These are phyloP conservation scores for Aspergillus costaricaensis DNA, from an alignment of 2,329 filamentous ascomycete species.

Conservation along the genomic window DNA sequence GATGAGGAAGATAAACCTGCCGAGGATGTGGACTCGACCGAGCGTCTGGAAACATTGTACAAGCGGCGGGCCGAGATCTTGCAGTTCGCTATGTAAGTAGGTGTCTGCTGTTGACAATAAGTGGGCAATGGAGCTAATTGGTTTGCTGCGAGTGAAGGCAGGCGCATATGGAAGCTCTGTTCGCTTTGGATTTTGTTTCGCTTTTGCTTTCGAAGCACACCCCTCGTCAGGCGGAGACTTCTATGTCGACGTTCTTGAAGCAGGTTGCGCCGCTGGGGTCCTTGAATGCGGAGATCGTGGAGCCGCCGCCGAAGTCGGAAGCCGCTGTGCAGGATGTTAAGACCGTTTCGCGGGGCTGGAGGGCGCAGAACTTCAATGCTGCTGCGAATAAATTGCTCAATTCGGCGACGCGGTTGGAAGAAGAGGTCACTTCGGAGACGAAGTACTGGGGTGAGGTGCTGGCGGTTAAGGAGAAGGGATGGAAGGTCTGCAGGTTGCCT, in stretches of 20 bases:
- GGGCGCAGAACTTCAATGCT: slow-evolving; percentile 73
- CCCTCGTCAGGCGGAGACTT: slow-evolving; percentile 68
- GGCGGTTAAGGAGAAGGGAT: slow-evolving; percentile 77
- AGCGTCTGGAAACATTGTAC: slow-evolving; percentile 45
- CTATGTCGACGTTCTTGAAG: slow-evolving; percentile 71
- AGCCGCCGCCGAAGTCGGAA: slow-evolving; percentile 61
- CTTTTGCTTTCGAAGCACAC: slow-evolving; percentile 78
- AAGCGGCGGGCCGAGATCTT: slow-evolving; percentile 49
- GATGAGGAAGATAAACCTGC: slow-evolving; percentile 38
- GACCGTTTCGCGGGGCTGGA: slow-evolving; percentile 67
- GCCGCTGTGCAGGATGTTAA: slow-evolving; percentile 57
- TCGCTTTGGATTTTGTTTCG: slow-evolving; percentile 80
- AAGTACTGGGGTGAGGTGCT: slow-evolving; percentile 88
- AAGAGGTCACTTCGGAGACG: slow-evolving; percentile 76
- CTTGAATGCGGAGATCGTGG: slow-evolving; percentile 67
- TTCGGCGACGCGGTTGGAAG: slow-evolving; percentile 70
- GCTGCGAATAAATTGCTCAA: slow-evolving; percentile 73
- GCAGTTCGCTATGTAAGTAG: slow-evolving; percentile 44
- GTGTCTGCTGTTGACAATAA: not conserved
- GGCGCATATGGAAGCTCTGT: slow-evolving; percentile 54
- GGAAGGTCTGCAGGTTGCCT: slow-evolving; percentile 79
- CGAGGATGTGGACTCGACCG: slow-evolving; percentile 39
- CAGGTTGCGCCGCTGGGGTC: slow-evolving; percentile 73
- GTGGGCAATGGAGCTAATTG: slow-evolving; percentile 11
- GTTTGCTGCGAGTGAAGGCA: slow-evolving; percentile 31